phyloP scores from a whole-genome alignment of 495 filamentous ascomycete species.

The Penicillium canariense region DNA sequence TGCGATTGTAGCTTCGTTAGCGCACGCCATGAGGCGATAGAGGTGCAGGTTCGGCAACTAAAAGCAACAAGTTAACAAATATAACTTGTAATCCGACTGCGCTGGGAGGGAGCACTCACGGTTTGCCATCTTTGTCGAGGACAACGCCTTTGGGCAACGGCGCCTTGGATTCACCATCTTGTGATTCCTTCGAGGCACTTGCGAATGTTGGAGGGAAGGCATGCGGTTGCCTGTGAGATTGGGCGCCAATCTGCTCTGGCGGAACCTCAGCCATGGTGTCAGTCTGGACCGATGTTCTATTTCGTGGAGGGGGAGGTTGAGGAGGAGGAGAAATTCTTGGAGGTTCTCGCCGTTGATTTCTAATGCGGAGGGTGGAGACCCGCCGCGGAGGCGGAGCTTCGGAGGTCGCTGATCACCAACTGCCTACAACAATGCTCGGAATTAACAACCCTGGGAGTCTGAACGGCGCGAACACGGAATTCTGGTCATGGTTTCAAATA shows the following conservation, averaged over 20 bases:
- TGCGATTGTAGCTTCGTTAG: constrained; percentile 57
- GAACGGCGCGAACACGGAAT: too few relatives aligned
- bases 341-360: constrained; percentile 21
- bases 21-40: constrained; percentile 64
- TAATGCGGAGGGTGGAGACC: constrained; percentile 22
- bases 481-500: too few relatives aligned
- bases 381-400: constrained; percentile 8
- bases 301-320: background rate
- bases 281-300: background rate
- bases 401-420: constrained; percentile 1
- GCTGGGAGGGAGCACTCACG: constrained; percentile 58
- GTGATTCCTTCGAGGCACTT: constrained; percentile 22
- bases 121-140: constrained; percentile 90
- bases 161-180: constrained; percentile 33
- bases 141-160: constrained; percentile 75
- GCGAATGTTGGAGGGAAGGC: constrained; percentile 25
- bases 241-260: constrained; percentile 17
- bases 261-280: constrained; percentile 20
- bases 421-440: background rate
- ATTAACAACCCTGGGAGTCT: too few relatives aligned
- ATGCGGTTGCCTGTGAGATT: constrained; percentile 4
- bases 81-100: background rate
- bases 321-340: background rate
- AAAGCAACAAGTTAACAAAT: background rate
- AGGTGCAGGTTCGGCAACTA: constrained; percentile 89